phyloP scores from a whole-genome alignment of 1,139 yeast species.

The Citeromyces siamensis region DNA sequence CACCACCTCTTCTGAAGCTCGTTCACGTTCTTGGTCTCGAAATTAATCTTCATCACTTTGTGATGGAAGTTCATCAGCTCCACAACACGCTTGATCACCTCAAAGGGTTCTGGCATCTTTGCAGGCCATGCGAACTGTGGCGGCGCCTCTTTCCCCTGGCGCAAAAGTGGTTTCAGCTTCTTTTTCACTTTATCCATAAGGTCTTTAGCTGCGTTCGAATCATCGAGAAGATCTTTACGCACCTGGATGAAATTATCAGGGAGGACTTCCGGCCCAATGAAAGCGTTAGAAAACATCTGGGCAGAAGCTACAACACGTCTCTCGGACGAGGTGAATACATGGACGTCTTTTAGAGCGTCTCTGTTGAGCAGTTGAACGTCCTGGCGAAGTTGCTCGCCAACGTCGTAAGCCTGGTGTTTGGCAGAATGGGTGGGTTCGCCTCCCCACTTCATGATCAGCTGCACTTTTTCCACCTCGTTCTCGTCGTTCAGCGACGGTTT shows the following conservation, averaged over 20 bases:
- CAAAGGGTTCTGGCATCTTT: conserved; percentile 94
- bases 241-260: conserved; percentile 75
- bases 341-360: conserved; percentile 73
- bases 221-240: conserved; percentile 87
- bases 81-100: conserved; percentile 86
- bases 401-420: conserved; percentile 82
- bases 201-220: conserved; percentile 96
- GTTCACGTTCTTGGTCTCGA: conserved; percentile 50
- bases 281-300: conserved; percentile 73
- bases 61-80: conserved; percentile 92
- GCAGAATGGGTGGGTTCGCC: conserved; percentile 99
- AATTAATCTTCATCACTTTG: conserved; percentile 75
- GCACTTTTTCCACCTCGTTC: conserved; percentile 85
- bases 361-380: conserved; percentile 79
- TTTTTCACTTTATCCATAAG: conserved; percentile 96
- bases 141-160: conserved; percentile 98
- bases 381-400: conserved; percentile 93
- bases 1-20: conserved; percentile 83
- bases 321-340: conserved; percentile 85
- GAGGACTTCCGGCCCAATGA: conserved; percentile 60
- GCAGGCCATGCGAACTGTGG: conserved; percentile 99
- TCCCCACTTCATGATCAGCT: conserved; percentile 95
- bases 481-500: conserved; percentile 72
- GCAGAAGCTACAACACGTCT: conserved; percentile 92
- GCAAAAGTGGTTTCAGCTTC: conserved; percentile 82